These are phyloP conservation scores for Stephanodiscus minutulus DNA, from an alignment of 108 stramenopile species.

Conservation along the genomic window DNA sequence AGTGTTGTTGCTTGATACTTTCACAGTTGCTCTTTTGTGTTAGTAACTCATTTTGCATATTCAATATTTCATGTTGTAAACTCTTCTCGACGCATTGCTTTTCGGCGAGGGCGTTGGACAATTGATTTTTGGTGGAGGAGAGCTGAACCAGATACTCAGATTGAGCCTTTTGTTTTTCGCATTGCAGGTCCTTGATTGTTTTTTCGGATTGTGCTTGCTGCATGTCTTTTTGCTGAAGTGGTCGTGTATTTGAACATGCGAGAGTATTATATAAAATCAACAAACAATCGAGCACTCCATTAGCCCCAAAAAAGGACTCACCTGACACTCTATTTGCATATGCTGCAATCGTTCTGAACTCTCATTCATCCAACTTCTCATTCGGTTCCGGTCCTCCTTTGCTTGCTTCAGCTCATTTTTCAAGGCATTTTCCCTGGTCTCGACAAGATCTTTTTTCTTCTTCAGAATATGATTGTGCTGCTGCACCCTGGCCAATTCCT, in stretches of 20 bases:
- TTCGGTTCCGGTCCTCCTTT: slow-evolving; percentile 10
- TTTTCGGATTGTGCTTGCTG: slow-evolving; percentile 8
- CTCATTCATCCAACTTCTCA: slow-evolving; percentile 11
- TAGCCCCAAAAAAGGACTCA: slow-evolving; percentile 2
- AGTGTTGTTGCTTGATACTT: slow-evolving; percentile 19
- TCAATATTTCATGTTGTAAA: slow-evolving; percentile 16
- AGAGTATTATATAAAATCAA: not conserved
- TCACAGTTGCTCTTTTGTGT: slow-evolving; percentile 1
- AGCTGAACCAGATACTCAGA: slow-evolving; percentile 10
- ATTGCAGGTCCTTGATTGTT: not conserved
- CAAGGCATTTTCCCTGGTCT: slow-evolving; percentile 16
- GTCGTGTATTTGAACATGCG: not conserved
- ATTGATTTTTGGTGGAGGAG: slow-evolving; percentile 11
- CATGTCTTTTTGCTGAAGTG: not conserved
- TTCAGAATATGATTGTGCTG: not conserved
- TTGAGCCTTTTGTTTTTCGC: slow-evolving; percentile 6
- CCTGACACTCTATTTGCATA: slow-evolving; percentile 10
- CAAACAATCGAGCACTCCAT: not conserved
- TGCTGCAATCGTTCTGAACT: slow-evolving; percentile 7
- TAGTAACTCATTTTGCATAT: slow-evolving; percentile 21
- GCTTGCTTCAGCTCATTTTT: slow-evolving; percentile 15
- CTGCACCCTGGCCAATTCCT: slow-evolving; percentile 11
- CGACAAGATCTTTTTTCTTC: slow-evolving; percentile 3
- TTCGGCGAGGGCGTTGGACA: slow-evolving; percentile 21
- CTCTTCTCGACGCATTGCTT: slow-evolving; percentile 16